Evolutionary conservation across 352 stramenopile genomes (phyloP), one percentile per base, ranked within the genome.

Genomic region (Globisporangium carolinianum): DNA sequence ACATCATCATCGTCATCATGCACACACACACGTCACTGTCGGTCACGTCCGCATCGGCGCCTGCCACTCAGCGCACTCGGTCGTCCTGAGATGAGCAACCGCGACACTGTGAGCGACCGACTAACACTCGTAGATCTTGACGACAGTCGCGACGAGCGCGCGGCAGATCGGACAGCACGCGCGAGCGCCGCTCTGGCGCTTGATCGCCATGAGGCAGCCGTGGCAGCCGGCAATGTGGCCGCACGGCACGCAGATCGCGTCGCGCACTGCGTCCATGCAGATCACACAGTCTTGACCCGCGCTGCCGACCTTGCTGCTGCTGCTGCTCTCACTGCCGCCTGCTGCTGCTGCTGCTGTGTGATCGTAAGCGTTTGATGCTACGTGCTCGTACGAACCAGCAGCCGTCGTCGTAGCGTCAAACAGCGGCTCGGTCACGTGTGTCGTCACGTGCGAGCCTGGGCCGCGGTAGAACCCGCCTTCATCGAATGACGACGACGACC

Each of bases 191-290:
- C 42, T 58, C 41, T 62, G 51, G 11, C 61, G 66, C 58, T 76
- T 75, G 42, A 82, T 68, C 18, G 47, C 66, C 9, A 59, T 51
- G 52, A 87, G 62, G 32, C 76, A 87, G 0, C 52, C 18, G 51
- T 71, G 57, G 47, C 76, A 87, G 9, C 70, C 74, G 1, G 74
- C 72, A 41, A 77, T 62, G 62, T 87, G 76, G 6, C 76, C 76
- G 32, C 74, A 87, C 24, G 74, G 76, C 12, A 78, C 66, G 53
- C 74, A 83, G 14, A 83, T 69, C 38, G 76, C 75, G 53, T 83
- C 69, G 6, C 76, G 65, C 49, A 57, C 39, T 10, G 63, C 61
- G 37, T 75, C 67, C 57, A 74, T 75, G 62, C 75, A 87, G 53
- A 87, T 71, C 12, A 68, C 61, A 48, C 74, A 87, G 51, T 73